A percentile compares a stretch with the other conserved stretches of the same genome.
phyloP scores from a whole-genome alignment of 805 yeast genomes.

The Clavispora asparagi region DNA sequence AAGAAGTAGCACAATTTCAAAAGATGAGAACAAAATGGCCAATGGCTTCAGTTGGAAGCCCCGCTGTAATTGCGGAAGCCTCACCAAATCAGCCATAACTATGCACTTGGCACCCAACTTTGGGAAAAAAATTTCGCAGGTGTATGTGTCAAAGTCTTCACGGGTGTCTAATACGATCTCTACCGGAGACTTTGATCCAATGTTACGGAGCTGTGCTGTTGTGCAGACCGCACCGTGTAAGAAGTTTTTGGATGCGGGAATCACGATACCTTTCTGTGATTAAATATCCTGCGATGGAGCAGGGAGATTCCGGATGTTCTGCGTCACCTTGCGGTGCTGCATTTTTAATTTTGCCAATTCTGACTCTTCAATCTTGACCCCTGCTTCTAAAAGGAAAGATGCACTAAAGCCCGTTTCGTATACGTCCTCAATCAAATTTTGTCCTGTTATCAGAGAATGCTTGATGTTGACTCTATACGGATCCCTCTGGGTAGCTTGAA shows the following conservation, averaged over 20 bases:
- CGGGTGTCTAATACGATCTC: conserved; percentile 39
- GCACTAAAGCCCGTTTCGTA: conserved; percentile 5
- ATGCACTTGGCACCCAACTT: conserved; percentile 62
- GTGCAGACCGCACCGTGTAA: conserved; percentile 26
- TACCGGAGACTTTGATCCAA: conserved; percentile 40
- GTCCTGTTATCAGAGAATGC: conserved; percentile 2
- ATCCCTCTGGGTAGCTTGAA: too few species aligned
- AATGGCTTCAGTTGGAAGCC: conserved; percentile 35
- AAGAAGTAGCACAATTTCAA: conserved; percentile 29
- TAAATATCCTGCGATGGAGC: conserved; percentile 22
- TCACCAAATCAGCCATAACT: conserved; percentile 32
- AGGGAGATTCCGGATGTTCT: conserved; percentile 19
- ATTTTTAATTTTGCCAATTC: conserved; percentile 18
- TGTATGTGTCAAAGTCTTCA: conserved; percentile 34
- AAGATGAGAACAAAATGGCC: conserved; percentile 33
- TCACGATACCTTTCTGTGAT: conserved; percentile 31
- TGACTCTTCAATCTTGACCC: conserved; percentile 12
- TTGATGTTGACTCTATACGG: not conserved
- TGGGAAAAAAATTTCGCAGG: conserved; percentile 61
- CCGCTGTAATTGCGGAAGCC: conserved; percentile 15
- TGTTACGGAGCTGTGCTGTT: conserved; percentile 31
- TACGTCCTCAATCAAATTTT: conserved; percentile 6
- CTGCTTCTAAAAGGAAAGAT: conserved; percentile 2
- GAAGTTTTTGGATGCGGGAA: conserved; percentile 24
- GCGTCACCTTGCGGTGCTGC: conserved; percentile 24